Evolutionary conservation across 257 asterid genomes (phyloP), one percentile per base, ranked within the genome.

Genomic region (Fraxinus americana): DNA sequence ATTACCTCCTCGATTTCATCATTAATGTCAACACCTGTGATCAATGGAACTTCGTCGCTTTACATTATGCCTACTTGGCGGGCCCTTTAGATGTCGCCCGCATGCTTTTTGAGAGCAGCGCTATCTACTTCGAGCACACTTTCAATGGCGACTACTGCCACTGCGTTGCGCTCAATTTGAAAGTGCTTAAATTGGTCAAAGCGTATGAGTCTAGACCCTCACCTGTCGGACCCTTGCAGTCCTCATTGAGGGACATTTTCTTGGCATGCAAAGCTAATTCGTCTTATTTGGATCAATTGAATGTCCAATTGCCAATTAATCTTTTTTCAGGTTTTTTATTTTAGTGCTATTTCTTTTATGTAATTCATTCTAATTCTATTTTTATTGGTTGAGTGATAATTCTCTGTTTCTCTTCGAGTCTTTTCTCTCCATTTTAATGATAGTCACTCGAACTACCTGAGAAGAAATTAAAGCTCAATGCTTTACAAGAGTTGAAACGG

Each of bases 91-190:
- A 94, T 19, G 94, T 93, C 4, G 98, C 94, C 0, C 79, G 90
- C 36, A 87, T 92, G 94, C 86, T 94, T 9, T 48, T 94, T 25
- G 96, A 94, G 84, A 82, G 86, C 73, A 94, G 97, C 12, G 97
- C 97, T 54, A 94, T 91, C 70, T 94, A 97, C 89, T 85, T 90
- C 30, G 97, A 94, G 79, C 98, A 94, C 45, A 94, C 98, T 23
- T 94, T 92, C 80, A 97, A 94, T 77, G 99, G 96, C 19, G 97
- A 94, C 79, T 90, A 95, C 59, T 94, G 98, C 79, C 99, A 92
- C 82, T 94, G 92, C 43, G 96, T 96, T 41, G 91, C 99, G 13
- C 97, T 94, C 74, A 94, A 91, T 89, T 87, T 94, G 73, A 92
- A 94, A 78, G 97, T 94, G 3, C 84, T 96, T 21, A 94, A 90